Evolutionary conservation across 2,329 filamentous ascomycete species (phyloP).

Genomic region (Aspergillus brasiliensis): DNA sequence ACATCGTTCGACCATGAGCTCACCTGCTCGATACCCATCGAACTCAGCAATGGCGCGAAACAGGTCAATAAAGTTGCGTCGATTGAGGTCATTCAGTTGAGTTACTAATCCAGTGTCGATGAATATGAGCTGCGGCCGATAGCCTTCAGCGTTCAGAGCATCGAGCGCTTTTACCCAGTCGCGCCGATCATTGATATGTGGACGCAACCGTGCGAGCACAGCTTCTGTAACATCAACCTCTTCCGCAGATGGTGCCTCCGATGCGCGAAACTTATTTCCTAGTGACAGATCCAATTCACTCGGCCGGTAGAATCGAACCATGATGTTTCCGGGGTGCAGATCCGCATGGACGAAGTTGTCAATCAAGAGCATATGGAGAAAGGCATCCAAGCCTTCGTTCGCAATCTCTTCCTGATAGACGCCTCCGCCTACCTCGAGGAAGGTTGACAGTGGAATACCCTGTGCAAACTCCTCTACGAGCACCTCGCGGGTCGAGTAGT

Average conservation of each 20-base stretch:
- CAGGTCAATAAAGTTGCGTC: conserved; percentile 88
- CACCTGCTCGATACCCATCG: conserved; percentile 90
- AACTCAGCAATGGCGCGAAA: conserved; percentile 97
- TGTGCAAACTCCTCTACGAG: conserved; percentile 95
- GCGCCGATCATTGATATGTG: conserved; percentile 66
- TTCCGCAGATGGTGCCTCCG: conserved; percentile 49
- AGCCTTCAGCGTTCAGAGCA: conserved; percentile 82
- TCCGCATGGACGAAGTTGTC: conserved; percentile 99
- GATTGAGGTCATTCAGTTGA: conserved; percentile 83
- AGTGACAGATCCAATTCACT: conserved; percentile 68
- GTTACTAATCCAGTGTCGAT: conserved; percentile 97
- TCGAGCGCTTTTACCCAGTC: conserved; percentile 75
- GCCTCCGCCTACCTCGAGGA: conserved; percentile 87
- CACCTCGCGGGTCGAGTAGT: conserved; percentile 89
- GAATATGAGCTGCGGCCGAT: conserved; percentile 91
- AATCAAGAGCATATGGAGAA: conserved; percentile 92
- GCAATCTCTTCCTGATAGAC: conserved; percentile 93
- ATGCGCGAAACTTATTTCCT: conserved; percentile 44
- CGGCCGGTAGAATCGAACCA: conserved; percentile 96
- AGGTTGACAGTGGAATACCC: conserved; percentile 86
- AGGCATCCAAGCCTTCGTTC: conserved; percentile 91
- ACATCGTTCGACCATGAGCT: conserved; percentile 94
- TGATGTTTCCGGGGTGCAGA: conserved; percentile 95
- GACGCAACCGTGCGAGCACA: conserved; percentile 76
- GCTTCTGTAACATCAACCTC: conserved; percentile 81